Conservation (phyloP, 768 basidiomycete genomes). For the Pluteus cervinus region DNA sequence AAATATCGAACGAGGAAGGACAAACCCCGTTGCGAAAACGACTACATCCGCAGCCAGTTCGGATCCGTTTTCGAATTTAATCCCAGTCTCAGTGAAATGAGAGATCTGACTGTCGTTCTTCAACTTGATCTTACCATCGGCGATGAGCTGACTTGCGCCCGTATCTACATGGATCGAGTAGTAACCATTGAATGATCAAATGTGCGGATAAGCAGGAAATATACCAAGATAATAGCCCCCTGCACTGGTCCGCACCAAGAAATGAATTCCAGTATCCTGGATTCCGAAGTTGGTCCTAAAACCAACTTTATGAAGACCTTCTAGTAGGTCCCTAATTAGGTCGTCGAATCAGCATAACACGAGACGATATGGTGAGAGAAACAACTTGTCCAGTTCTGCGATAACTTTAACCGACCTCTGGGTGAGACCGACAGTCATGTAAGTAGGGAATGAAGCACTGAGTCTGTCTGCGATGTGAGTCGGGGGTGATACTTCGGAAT, state of each 20-base stretch:
- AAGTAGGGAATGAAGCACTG: conserved; percentile 39
- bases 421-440: conserved; percentile 13
- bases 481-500: conserved; percentile 43
- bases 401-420: conserved; percentile 15
- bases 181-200: neutral
- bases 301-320: conserved; percentile 39
- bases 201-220: conserved; percentile 4
- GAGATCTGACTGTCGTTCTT: conserved; percentile 53
- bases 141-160: conserved; percentile 54
- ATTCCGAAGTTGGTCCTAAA: conserved; percentile 39
- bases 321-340: conserved; percentile 34
- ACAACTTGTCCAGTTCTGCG: conserved; percentile 32
- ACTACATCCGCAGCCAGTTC: conserved; percentile 48
- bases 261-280: conserved; percentile 35
- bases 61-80: conserved; percentile 44
- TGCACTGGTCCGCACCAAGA: conserved; percentile 29
- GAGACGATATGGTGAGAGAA: neutral
- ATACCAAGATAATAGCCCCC: conserved; percentile 55
- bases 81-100: conserved; percentile 34
- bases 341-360: neutral
- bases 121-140: conserved; percentile 66
- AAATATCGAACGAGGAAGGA: neutral
- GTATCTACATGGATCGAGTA: conserved; percentile 31
- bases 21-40: conserved; percentile 54
- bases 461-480: conserved; percentile 46